These are phyloP conservation scores for Sarcocystis neurona DNA, from an alignment of 169 alveolate genomes.

Conservation along the genomic window DNA sequence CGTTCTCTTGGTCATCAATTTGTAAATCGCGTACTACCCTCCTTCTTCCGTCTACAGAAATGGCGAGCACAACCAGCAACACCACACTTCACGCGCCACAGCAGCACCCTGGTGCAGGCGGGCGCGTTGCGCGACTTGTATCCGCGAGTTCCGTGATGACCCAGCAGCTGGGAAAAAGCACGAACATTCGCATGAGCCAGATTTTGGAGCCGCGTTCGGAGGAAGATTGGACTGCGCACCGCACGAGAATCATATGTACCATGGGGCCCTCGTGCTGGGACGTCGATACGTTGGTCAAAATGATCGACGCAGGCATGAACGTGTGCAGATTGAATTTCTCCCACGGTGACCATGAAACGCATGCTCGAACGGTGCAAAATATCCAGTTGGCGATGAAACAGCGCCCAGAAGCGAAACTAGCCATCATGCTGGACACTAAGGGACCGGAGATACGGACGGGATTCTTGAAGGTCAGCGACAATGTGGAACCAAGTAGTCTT, in stretches of 20 bases:
- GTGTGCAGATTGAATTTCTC: slow-evolving; percentile 98
- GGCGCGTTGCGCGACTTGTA: slow-evolving; percentile 66
- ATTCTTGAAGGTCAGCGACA: slow-evolving; percentile 79
- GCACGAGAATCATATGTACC: slow-evolving; percentile 96
- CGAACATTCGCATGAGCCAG: slow-evolving; percentile 66
- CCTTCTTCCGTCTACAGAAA: too few species aligned
- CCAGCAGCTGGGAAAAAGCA: slow-evolving; percentile 69
- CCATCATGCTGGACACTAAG: slow-evolving; percentile 97
- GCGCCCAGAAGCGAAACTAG: slow-evolving; percentile 91
- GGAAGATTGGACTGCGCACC: slow-evolving; percentile 77
- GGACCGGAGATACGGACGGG: slow-evolving; percentile 99
- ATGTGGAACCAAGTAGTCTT: background rate
- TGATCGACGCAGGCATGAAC: slow-evolving; percentile 96
- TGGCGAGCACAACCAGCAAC: too few species aligned
- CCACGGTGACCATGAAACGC: slow-evolving; percentile 97
- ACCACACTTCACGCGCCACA: too few species aligned
- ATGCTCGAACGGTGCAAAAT: slow-evolving; percentile 83
- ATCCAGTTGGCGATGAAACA: slow-evolving; percentile 91
- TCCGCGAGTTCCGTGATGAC: slow-evolving; percentile 63
- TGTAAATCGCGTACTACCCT: too few species aligned
- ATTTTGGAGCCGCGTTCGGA: slow-evolving; percentile 59
- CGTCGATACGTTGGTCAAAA: slow-evolving; percentile 89
- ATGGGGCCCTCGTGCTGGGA: slow-evolving; percentile 96
- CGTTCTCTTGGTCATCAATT: too few species aligned
- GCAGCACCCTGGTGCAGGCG: too few species aligned